Evolutionary conservation across 768 basidiomycete genomes (phyloP), one percentile per base, ranked within the genome.

Genomic region (Podaxis mareebaensis): DNA sequence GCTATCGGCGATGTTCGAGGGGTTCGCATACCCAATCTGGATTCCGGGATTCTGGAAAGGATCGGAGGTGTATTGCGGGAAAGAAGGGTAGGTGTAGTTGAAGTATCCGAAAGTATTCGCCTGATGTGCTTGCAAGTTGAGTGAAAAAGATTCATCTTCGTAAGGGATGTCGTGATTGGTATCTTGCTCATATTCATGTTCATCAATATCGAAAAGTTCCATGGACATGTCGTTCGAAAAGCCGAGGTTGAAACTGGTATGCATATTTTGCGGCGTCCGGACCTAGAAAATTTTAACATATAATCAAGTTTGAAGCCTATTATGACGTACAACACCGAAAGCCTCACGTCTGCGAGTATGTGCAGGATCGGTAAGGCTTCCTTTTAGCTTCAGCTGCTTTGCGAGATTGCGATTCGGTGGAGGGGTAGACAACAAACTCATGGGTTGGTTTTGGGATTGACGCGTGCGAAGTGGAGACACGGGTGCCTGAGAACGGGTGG

Each of bases 171-270:
- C 68, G 28, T 70, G 67, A 56, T 67, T 68, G 64, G 73, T 74
- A n/a, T 80, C 77, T 51, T 75, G 72, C 53, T 81, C 79, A 61
- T 78, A 76, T 69, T 86, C 85, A 69, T 87, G 86, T 72, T 91
- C 90, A 68, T 90, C 85, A 65, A 92, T 91, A 69, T 91, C 87
- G 70, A 89, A 91, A 61, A 91, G 76, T 40, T 90, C 84, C 46
- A 81, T 67, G 68, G 79, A 76, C 69, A 81, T 76, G 67, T 81
- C 82, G 70, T 74, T 74, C 58, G 76, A 77, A 30, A 77, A 64
- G 44, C 74, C 73, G 53, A 76, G 65, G 64, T 74, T 79, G 64
- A 75, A 74, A 62, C 69, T 74, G 56, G 68, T 65, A 62, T 69
- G 74, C 39, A 68, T 67, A 53, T 73, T 73, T 24, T 74, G 69